Conservation (phyloP, 164 flowering plant species). For the Chloranthus sessilifolius region DNA sequence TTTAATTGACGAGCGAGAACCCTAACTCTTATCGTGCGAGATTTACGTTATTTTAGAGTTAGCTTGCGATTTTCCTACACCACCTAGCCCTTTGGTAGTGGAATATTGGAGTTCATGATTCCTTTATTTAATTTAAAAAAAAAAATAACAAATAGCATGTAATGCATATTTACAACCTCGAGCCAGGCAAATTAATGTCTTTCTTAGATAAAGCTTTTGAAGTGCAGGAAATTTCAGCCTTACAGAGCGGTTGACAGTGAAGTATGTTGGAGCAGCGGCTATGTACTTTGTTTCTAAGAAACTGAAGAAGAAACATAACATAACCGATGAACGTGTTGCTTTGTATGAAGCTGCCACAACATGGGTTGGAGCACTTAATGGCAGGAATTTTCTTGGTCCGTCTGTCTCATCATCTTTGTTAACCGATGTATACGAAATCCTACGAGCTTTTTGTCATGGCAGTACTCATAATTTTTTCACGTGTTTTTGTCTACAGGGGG, state of each 20-base stretch:
- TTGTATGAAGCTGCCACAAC: slow-evolving; percentile 69
- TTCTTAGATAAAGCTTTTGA: no score
- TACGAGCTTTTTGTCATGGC: background rate
- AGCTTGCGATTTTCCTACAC: no score
- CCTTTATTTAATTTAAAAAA: no score
- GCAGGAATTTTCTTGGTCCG: slow-evolving; percentile 58
- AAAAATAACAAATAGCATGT: no score
- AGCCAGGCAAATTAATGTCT: no score
- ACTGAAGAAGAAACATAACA: slow-evolving; percentile 62
- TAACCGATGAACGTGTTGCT: slow-evolving; percentile 67
- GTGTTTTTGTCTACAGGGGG: slow-evolving; percentile 26
- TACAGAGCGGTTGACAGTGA: slow-evolving; percentile 48
- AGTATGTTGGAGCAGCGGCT: slow-evolving; percentile 74
- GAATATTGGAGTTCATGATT: no score
- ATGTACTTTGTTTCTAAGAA: slow-evolving; percentile 83
- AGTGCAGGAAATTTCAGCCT: slow-evolving; percentile 70
- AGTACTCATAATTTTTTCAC: background rate
- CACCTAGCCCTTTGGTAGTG: no score
- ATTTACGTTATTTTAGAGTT: no score
- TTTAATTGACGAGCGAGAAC: no score
- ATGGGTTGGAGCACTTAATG: slow-evolving; percentile 72
- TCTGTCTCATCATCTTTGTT: background rate
- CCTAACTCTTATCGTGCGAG: no score
- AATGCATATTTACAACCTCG: no score
- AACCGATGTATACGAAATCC: background rate